phyloP scores from a whole-genome alignment of 495 filamentous ascomycete genomes.

The Oleoguttula mirabilis region DNA sequence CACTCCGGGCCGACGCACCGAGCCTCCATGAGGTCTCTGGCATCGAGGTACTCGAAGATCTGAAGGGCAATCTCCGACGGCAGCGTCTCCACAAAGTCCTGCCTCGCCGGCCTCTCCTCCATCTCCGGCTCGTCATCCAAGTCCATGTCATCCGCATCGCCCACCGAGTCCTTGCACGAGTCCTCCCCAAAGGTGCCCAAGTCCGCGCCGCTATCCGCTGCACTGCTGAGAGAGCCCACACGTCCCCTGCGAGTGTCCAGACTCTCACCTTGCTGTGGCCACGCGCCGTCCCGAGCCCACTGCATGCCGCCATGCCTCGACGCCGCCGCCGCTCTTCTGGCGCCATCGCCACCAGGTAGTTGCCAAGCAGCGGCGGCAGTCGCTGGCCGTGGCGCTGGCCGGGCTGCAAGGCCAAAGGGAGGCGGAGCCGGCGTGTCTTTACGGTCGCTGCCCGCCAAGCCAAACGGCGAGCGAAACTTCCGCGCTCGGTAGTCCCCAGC shows the following conservation, averaged over 20 bases:
- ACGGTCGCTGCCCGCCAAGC: constrained; percentile 3
- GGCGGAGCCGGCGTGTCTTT: constrained; percentile 19
- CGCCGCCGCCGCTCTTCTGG: constrained; percentile 14
- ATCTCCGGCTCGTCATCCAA: background rate
- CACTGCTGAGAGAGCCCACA: constrained; percentile 12
- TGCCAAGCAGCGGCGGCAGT: background rate
- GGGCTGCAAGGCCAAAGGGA: background rate
- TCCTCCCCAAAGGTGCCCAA: constrained; percentile 1
- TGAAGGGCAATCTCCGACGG: constrained; percentile 63
- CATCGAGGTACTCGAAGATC: constrained; percentile 61
- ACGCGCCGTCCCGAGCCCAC: background rate
- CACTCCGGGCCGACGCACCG: constrained; percentile 54
- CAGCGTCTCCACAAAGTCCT: constrained; percentile 56
- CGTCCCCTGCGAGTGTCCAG: background rate
- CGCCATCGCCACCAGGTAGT: constrained; percentile 12
- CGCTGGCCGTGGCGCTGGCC: background rate
- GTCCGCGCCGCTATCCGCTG: constrained; percentile 20
- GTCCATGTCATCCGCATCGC: constrained; percentile 5
- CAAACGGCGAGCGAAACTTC: background rate
- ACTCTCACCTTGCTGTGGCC: constrained; percentile 1
- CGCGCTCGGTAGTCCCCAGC: background rate
- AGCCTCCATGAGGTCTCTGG: constrained; percentile 46
- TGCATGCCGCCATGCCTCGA: background rate
- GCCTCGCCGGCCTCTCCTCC: background rate
- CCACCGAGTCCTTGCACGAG: constrained; percentile 7